These are phyloP conservation scores for Omphalotus olearius DNA, from an alignment of 1,284 basidiomycete genomes.

Conservation along the genomic window DNA sequence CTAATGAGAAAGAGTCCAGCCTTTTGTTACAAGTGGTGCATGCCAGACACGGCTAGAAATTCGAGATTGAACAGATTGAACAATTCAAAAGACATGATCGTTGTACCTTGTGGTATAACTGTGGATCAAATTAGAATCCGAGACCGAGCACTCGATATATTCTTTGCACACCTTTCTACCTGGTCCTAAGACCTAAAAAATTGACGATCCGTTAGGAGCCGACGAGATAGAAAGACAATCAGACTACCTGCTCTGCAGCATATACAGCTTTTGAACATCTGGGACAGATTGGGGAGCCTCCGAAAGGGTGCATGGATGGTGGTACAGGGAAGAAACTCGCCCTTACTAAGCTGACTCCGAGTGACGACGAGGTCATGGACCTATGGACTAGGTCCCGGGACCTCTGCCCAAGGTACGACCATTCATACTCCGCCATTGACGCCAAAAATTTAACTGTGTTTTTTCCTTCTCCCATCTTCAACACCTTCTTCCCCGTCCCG, in stretches of 20 bases:
- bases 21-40: conserved; percentile 70
- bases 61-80: not conserved
- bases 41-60: conserved; percentile 59
- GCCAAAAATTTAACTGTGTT: conserved; percentile 15
- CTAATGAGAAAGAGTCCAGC: conserved; percentile 65
- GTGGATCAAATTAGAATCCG: conserved; percentile 6
- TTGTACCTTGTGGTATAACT: conserved; percentile 75
- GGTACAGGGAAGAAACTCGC: not conserved
- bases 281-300: conserved; percentile 61
- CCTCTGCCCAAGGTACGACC: not conserved
- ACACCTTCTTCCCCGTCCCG: conserved; percentile 7
- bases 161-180: conserved; percentile 61
- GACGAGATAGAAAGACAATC: not conserved
- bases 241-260: conserved; percentile 72
- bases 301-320: conserved; percentile 60
- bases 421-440: not conserved
- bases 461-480: conserved; percentile 12
- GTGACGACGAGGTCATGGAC: not conserved
- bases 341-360: not conserved
- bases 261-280: conserved; percentile 68
- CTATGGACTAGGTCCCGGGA: not conserved
- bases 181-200: conserved; percentile 65
- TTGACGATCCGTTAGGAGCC: conserved; percentile 3
- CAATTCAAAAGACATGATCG: not conserved
- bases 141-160: conserved; percentile 3